Evolutionary conservation across 2,329 filamentous ascomycete genomes (phyloP).

Genomic region (Calonectria henricotiae): DNA sequence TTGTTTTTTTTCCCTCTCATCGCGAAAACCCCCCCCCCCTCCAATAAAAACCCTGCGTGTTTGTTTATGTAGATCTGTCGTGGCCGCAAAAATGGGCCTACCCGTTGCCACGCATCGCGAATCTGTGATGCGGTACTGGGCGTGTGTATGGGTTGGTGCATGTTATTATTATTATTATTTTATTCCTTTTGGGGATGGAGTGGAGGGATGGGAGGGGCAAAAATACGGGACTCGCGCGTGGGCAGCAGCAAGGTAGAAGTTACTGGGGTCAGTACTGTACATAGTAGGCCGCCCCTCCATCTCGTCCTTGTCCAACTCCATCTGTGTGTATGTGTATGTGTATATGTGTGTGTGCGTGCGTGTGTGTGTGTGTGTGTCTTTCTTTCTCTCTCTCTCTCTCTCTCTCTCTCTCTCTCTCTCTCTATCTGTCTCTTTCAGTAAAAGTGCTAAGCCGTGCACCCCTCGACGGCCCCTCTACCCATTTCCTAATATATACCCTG

Average conservation of each 20-base stretch:
- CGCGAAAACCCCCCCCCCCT: background rate
- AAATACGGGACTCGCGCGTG: no score
- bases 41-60: slow-evolving; percentile 25
- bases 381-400: background rate
- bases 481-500: slow-evolving; percentile 41
- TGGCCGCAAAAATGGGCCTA: slow-evolving; percentile 48
- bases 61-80: slow-evolving; percentile 50
- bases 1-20: slow-evolving; percentile 32
- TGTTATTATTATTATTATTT: background rate
- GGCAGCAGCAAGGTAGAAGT: background rate
- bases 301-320: slow-evolving; percentile 19
- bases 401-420: background rate
- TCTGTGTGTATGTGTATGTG: background rate
- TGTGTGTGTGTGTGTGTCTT: no score
- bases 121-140: slow-evolving; percentile 46
- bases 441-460: background rate
- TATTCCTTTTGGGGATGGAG: background rate
- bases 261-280: background rate
- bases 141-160: slow-evolving; percentile 7
- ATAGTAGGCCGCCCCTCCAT: slow-evolving; percentile 25
- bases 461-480: slow-evolving; percentile 5
- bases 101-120: slow-evolving; percentile 46
- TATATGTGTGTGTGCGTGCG: background rate
- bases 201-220: no score
- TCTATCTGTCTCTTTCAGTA: background rate